Conservation (phyloP, 2,329 filamentous ascomycete species). For the Penicillium sp. region DNA sequence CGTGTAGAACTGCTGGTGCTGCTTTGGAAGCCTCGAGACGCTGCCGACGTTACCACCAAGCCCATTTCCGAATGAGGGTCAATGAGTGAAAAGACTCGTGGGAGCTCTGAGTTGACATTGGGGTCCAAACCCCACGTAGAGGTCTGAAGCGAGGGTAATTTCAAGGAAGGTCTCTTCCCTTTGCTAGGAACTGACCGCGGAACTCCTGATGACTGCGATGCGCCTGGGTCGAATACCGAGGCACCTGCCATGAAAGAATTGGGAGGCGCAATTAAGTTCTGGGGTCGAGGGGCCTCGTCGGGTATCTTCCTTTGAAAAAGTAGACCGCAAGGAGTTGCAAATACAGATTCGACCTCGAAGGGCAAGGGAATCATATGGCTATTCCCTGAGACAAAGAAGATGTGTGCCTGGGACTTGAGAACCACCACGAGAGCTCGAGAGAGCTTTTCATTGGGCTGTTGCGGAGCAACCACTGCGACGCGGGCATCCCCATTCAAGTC, state of each 20-base stretch:
- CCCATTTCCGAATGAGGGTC: slow-evolving; percentile 86
- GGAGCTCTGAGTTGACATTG: slow-evolving; percentile 56
- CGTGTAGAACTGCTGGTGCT: slow-evolving; percentile 25
- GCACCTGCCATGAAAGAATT: slow-evolving; percentile 81
- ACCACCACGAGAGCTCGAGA: slow-evolving; percentile 80
- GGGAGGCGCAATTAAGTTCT: slow-evolving; percentile 62
- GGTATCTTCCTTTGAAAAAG: slow-evolving; percentile 78
- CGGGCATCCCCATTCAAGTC: slow-evolving; percentile 28
- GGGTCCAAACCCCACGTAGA: slow-evolving; percentile 60
- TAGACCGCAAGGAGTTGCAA: slow-evolving; percentile 78
- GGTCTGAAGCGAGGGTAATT: slow-evolving; percentile 53
- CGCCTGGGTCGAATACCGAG: slow-evolving; percentile 50
- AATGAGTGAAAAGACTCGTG: slow-evolving; percentile 75
- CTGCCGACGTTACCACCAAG: slow-evolving; percentile 65
- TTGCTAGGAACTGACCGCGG: slow-evolving; percentile 29
- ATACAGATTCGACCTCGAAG: slow-evolving; percentile 88
- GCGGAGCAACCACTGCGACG: slow-evolving; percentile 19
- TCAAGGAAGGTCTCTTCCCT: slow-evolving; percentile 49
- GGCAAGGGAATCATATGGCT: slow-evolving; percentile 90
- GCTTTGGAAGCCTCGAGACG: slow-evolving; percentile 35
- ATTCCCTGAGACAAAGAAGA: slow-evolving; percentile 86
- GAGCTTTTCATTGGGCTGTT: slow-evolving; percentile 27
- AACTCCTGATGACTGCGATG: slow-evolving; percentile 37
- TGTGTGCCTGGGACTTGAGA: slow-evolving; percentile 86
- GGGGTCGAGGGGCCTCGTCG: slow-evolving; percentile 21